A percentile compares a stretch with the other conserved stretches of the same genome.
Conservation (phyloP, 768 basidiomycete species). For the Suillus ampliporus region DNA sequence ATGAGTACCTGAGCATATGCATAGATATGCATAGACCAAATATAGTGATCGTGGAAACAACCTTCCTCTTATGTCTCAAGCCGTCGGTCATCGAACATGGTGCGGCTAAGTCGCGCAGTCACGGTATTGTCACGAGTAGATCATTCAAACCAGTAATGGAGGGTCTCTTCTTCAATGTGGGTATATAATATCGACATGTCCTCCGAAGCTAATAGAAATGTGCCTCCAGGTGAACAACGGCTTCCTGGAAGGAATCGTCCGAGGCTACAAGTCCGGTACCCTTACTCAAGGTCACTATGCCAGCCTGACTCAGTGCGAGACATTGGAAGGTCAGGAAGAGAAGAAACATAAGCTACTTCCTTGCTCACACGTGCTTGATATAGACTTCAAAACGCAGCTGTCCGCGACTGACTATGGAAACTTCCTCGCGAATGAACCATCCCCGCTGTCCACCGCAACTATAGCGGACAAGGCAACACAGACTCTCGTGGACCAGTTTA, state of each 20-base stretch:
- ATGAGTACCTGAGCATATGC: background rate
- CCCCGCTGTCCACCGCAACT: slow-evolving; percentile 91
- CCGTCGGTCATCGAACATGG: too few species aligned
- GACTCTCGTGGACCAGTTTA: slow-evolving; percentile 96
- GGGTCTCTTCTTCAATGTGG: slow-evolving; percentile 88
- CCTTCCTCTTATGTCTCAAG: slow-evolving; percentile 19
- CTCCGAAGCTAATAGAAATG: slow-evolving; percentile 19
- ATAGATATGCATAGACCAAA: too few species aligned
- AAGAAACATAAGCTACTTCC: background rate
- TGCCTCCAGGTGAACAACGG: slow-evolving; percentile 68
- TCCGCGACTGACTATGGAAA: slow-evolving; percentile 98
- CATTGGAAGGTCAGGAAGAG: slow-evolving; percentile 72
- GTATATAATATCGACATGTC: slow-evolving; percentile 19
- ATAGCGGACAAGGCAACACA: slow-evolving; percentile 98
- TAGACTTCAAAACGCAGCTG: slow-evolving; percentile 95
- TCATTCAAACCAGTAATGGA: slow-evolving; percentile 58
- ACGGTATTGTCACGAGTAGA: background rate
- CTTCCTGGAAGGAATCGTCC: slow-evolving; percentile 80
- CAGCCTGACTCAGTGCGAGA: slow-evolving; percentile 97
- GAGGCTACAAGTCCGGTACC: slow-evolving; percentile 94
- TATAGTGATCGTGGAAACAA: slow-evolving; percentile 23
- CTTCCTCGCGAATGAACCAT: slow-evolving; percentile 95
- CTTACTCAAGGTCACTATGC: slow-evolving; percentile 89
- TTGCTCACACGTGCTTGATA: slow-evolving; percentile 11
- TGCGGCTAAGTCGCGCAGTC: background rate